Conservation (phyloP, 257 asterid species). For the Solanum pimpinellifolium region DNA sequence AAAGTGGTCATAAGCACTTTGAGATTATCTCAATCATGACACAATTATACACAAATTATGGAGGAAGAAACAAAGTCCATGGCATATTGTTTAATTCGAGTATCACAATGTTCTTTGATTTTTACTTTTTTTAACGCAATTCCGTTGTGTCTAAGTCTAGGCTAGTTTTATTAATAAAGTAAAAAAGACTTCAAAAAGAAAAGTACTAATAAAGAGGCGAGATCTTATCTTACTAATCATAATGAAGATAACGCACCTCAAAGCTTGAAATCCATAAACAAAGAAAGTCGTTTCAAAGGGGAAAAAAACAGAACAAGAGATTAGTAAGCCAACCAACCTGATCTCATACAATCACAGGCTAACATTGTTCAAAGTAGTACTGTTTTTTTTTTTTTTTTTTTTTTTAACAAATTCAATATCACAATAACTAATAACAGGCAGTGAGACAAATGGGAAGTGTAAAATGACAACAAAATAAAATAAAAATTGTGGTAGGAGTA, state of each 20-base stretch:
- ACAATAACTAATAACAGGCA: not conserved
- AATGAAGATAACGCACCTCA: no score
- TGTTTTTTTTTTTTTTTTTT: not conserved
- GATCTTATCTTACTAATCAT: no score
- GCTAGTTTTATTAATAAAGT: no score
- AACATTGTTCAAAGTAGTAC: not conserved
- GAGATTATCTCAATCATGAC: not conserved
- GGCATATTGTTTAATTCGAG: not conserved
- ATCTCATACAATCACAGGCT: not conserved
- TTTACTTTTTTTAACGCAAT: no score
- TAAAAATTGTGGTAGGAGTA: not conserved
- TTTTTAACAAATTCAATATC: not conserved
- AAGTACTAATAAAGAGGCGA: no score
- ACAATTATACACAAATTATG: not conserved
- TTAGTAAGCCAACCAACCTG: not conserved
- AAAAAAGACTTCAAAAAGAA: no score
- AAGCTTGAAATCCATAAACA: not conserved
- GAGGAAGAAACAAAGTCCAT: not conserved
- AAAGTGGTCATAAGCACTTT: not conserved
- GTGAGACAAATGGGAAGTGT: not conserved
- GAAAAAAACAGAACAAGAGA: not conserved
- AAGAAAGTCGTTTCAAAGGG: not conserved
- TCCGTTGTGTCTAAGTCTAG: no score
- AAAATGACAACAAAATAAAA: not conserved
- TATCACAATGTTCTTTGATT: not conserved